Evolutionary conservation across 495 filamentous ascomycete genomes (phyloP).

Genomic region (Aspergillus incahuasiensis): DNA sequence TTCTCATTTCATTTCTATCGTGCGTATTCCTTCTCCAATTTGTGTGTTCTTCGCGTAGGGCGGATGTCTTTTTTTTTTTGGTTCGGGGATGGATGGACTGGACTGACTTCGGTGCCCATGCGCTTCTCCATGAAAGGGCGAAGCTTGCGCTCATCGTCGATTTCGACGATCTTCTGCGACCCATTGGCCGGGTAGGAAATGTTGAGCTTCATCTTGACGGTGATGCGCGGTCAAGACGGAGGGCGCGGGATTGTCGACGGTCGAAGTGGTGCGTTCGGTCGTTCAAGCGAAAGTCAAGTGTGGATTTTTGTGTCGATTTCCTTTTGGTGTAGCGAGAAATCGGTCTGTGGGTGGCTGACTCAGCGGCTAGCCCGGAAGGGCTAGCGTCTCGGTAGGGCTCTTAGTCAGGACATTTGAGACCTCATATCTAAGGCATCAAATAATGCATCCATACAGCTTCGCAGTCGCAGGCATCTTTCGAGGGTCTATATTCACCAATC

Average conservation of each 20-base stretch:
- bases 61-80: conserved; percentile 1
- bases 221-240: conserved; percentile 51
- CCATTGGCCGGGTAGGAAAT: conserved; percentile 98
- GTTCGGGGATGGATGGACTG: conserved; percentile 11
- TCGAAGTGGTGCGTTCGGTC: conserved; percentile 32
- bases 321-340: conserved; percentile 34
- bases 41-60: conserved; percentile 5
- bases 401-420: conserved; percentile 17
- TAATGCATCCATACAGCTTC: no score
- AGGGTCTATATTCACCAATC: neutral
- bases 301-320: conserved; percentile 26
- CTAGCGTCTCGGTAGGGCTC: conserved; percentile 24
- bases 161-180: conserved; percentile 96
- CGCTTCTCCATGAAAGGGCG: conserved; percentile 84
- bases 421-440: neutral
- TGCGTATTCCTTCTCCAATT: conserved; percentile 10
- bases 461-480: no score
- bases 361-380: conserved; percentile 20
- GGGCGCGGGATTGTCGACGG: conserved; percentile 48
- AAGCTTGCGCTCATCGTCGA: conserved; percentile 95
- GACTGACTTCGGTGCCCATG: conserved; percentile 92
- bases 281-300: conserved; percentile 26
- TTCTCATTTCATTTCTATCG: conserved; percentile 19
- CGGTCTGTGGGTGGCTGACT: conserved; percentile 30
- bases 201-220: conserved; percentile 84